These are phyloP conservation scores for Rhododendron molle DNA, from an alignment of 148 eudicot species.

Conservation along the genomic window DNA sequence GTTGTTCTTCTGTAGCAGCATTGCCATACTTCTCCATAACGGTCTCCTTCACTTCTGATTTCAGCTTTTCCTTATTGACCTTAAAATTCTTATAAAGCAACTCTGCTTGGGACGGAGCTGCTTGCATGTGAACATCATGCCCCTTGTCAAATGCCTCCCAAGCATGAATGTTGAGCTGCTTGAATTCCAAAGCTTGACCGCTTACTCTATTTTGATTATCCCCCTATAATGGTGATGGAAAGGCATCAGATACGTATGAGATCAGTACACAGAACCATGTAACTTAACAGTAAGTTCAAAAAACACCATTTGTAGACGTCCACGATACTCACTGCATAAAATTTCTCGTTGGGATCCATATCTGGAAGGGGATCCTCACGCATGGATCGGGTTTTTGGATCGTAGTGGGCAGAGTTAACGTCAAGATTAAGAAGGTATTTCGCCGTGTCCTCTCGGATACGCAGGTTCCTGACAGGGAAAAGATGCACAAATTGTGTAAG, in stretches of 20 bases:
- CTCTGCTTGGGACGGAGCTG: constrained; percentile 98
- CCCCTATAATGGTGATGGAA: constrained; percentile 34
- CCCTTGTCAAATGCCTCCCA: constrained; percentile 97
- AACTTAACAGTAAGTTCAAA: not conserved
- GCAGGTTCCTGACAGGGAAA: constrained; percentile 54
- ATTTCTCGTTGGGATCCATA: constrained; percentile 87
- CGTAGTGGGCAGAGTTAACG: constrained; percentile 83
- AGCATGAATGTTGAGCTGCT: constrained; percentile 81
- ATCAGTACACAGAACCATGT: not conserved
- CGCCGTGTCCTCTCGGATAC: constrained; percentile 94
- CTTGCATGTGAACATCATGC: constrained; percentile 92
- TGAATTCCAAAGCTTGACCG: constrained; percentile 93
- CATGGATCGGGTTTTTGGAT: constrained; percentile 94
- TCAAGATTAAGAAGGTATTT: constrained; percentile 90
- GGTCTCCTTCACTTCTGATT: constrained; percentile 61
- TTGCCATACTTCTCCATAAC: constrained; percentile 91
- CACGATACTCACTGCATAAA: constrained; percentile 52
- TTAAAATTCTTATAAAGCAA: constrained; percentile 68
- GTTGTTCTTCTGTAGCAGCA: constrained; percentile 75
- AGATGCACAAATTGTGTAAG: not conserved
- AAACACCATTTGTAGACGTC: not conserved
- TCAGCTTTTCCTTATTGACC: constrained; percentile 74
- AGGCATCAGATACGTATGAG: not conserved
- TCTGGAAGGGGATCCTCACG: constrained; percentile 99
- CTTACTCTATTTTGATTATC: constrained; percentile 83